Base-by-base conservation (phyloP, 306 rosid genomes). In the Medicago arabica region DNA sequence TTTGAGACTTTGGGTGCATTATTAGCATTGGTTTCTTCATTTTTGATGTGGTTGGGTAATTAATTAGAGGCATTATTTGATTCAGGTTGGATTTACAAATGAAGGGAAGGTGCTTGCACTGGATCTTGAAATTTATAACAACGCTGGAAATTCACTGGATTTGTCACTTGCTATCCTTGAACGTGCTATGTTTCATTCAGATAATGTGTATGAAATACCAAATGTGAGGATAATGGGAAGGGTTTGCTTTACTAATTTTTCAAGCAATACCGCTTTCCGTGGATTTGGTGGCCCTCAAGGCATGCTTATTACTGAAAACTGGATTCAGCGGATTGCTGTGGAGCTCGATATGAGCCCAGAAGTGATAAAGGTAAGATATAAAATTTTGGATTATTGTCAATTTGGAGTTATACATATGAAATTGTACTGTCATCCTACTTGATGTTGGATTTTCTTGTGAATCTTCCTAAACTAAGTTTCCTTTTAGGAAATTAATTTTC, bases 241-340 rank as follows among this genome's bases (percentile, higher is more conserved):
- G 83, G 96, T 81, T 67, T 95, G 98, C 84, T 90, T 87, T 86
- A 95, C 98, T 46, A 90, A 95, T 80, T 77, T 89, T 50, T 92
- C 98, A 46, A 87, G 95, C 76, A 84, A 95, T 87, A 95, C 98
- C 81, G 97, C 98, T 79, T 95, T 95, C 83, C 89, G 96, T 74
- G 98, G 98, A 67, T 95, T 92, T 84, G 98, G 98, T 84, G 97
- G 97, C 69, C 98, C 97, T 78, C 97, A 95, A 90, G 98, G 98
- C 75, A 87, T 95, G 97, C 84, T 95, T 66, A 89, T 95, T 85
- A 39, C 96, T 54, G 98, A 95, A 87, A 90, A 92, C 67, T 92
- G 98, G 98, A 92, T 95, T 61, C 94, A 92, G 46, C 86, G 97
- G 80, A 87, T 92, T 80, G 91, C 98, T 63, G 80, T 75, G 38